These are phyloP conservation scores for Tetrahymena malaccensis DNA, from an alignment of 73 alveolate genomes.

Conservation along the genomic window DNA sequence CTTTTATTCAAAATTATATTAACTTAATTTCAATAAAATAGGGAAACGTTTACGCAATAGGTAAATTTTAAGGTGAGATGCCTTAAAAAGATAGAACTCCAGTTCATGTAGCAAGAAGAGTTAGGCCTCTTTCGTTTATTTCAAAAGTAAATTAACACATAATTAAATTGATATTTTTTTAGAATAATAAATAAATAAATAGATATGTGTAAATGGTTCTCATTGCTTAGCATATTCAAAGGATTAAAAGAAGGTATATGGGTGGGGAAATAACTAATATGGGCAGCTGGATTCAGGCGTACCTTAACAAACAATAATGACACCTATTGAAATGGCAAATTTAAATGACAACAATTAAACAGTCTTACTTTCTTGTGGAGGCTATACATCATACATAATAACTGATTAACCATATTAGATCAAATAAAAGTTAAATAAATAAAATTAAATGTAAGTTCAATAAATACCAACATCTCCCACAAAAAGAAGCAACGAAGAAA, in stretches of 20 bases:
- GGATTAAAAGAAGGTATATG: constrained; percentile 47
- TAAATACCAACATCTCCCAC: neutral
- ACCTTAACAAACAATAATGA: neutral
- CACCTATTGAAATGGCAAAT: neutral
- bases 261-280: constrained; percentile 62
- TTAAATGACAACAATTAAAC: neutral
- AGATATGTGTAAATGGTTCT: constrained; percentile 48
- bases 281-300: constrained; percentile 46
- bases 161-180: neutral
- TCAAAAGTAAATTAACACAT: constrained; percentile 10
- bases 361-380: neutral
- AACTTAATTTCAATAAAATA: neutral
- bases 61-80: constrained; percentile 76
- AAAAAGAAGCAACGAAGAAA: neutral
- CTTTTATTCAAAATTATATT: neutral
- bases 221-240: constrained; percentile 61
- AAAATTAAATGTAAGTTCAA: neutral
- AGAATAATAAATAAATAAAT: neutral
- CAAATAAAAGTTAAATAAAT: neutral
- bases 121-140: constrained; percentile 28
- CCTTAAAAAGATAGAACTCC: constrained; percentile 74
- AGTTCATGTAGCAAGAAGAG: constrained; percentile 11
- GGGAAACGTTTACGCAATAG: constrained; percentile 75
- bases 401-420: neutral
- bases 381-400: neutral